Conservation (phyloP, 768 basidiomycete species). For the Pleurotus sapidus region DNA sequence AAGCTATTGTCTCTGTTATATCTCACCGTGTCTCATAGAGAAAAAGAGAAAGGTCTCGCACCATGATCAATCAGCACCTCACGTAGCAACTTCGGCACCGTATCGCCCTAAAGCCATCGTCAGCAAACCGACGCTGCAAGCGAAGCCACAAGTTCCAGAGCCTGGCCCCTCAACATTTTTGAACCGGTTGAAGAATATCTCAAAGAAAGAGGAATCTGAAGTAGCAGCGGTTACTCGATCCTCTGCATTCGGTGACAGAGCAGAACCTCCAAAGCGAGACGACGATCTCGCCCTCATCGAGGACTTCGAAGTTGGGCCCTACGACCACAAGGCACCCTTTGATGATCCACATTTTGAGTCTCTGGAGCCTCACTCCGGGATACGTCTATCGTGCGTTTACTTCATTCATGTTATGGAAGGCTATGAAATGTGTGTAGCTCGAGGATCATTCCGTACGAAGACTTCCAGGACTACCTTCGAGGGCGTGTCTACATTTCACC, state of each 20-base stretch:
- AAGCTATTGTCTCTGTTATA: neutral
- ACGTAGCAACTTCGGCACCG: neutral
- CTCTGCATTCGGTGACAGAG: conserved; percentile 33
- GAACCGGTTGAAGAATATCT: conserved; percentile 43
- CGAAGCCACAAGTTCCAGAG: conserved; percentile 19
- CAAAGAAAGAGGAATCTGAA: conserved; percentile 7
- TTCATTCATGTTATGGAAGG: neutral
- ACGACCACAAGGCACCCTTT: conserved; percentile 63
- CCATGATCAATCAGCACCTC: conserved; percentile 5
- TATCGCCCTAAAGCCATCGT: neutral
- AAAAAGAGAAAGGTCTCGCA: conserved; percentile 38
- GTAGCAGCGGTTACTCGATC: conserved; percentile 10
- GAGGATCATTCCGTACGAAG: conserved; percentile 69
- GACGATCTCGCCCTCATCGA: conserved; percentile 72
- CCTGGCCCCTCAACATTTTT: conserved; percentile 53
- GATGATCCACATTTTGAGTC: conserved; percentile 77
- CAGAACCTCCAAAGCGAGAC: conserved; percentile 41
- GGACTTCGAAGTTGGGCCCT: conserved; percentile 74
- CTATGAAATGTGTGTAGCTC: conserved; percentile 43
- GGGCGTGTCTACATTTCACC: conserved; percentile 89
- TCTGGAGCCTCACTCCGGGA: conserved; percentile 90
- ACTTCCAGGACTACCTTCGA: conserved; percentile 75
- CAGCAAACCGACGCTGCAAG: neutral
- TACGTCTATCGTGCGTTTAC: conserved; percentile 69
- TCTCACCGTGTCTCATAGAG: conserved; percentile 14